Percentiles rank a stretch among this genome's conserved stretches.
Conservation (phyloP, 352 stramenopile genomes). For the Pythium phragmiticola region DNA sequence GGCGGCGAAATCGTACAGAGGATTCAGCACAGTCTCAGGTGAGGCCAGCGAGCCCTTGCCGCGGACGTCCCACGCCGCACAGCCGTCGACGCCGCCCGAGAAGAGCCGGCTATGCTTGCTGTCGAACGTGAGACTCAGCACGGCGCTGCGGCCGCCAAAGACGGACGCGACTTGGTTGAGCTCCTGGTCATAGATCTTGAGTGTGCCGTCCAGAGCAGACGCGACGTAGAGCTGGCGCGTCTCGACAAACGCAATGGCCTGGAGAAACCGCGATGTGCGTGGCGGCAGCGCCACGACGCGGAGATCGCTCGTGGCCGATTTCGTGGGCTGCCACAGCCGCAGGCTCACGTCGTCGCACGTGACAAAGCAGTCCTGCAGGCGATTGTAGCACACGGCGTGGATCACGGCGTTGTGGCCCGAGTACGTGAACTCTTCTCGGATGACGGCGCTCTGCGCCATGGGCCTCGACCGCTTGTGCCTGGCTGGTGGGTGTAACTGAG, state of each 20-base stretch:
- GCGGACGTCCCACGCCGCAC: constrained; percentile 55
- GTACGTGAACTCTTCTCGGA: constrained; percentile 59
- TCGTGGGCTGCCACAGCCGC: constrained; percentile 39
- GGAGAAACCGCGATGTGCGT: constrained; percentile 59
- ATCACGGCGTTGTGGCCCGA: constrained; percentile 59
- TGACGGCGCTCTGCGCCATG: constrained; percentile 72
- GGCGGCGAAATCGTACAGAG: constrained; percentile 56
- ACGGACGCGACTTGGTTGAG: constrained; percentile 61
- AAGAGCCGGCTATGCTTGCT: constrained; percentile 47
- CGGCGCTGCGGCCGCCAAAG: constrained; percentile 43
- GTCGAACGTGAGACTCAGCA: constrained; percentile 62
- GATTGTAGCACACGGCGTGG: constrained; percentile 67
- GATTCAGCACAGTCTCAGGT: constrained; percentile 44
- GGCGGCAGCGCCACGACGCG: constrained; percentile 50
- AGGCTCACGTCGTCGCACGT: constrained; percentile 50
- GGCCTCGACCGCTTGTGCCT: too few relatives aligned
- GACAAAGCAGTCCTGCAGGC: constrained; percentile 62
- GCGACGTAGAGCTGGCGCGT: constrained; percentile 62
- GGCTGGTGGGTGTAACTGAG: neutral
- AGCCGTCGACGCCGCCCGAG: constrained; percentile 63
- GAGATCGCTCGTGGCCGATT: constrained; percentile 27
- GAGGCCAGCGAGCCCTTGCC: constrained; percentile 36
- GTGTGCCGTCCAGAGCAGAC: constrained; percentile 56
- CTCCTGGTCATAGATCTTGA: constrained; percentile 57
- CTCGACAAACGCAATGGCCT: constrained; percentile 60